phyloP scores from a whole-genome alignment of 805 yeast species.

The Ogataea nonfermentans region DNA sequence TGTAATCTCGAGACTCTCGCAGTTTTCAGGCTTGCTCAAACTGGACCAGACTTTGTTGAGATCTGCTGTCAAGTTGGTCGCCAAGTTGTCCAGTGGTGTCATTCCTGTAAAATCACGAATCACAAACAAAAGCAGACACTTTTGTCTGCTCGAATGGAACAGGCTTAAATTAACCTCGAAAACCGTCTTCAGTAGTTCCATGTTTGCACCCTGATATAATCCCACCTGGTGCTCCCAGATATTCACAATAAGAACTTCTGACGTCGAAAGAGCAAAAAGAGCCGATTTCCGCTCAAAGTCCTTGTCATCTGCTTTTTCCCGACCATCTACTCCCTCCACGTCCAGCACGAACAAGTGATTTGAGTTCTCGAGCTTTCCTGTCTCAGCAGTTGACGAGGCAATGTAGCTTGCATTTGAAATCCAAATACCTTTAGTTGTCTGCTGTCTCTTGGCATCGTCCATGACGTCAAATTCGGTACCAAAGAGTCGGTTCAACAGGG shows the following conservation, averaged over 20 bases:
- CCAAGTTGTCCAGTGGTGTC: constrained; percentile 74
- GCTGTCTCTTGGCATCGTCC: constrained; percentile 84
- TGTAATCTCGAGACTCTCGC: constrained; percentile 50
- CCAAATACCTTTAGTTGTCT: constrained; percentile 88
- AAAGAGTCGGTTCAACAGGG: constrained; percentile 81
- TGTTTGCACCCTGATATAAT: constrained; percentile 93
- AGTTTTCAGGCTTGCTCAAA: constrained; percentile 68
- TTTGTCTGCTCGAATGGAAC: constrained; percentile 60
- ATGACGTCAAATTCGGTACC: constrained; percentile 89
- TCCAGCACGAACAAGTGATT: constrained; percentile 73
- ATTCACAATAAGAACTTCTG: constrained; percentile 86
- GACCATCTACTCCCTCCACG: constrained; percentile 98
- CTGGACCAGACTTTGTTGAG: constrained; percentile 75
- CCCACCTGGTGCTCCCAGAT: constrained; percentile 98
- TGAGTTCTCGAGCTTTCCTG: constrained; percentile 17
- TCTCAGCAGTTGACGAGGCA: constrained; percentile 22
- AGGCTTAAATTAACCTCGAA: constrained; percentile 90
- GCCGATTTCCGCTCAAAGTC: constrained; percentile 98
- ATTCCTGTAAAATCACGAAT: constrained; percentile 89
- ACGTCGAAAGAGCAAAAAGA: constrained; percentile 86
- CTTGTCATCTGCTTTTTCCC: constrained; percentile 97
- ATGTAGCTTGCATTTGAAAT: constrained; percentile 54
- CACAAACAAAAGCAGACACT: constrained; percentile 76
- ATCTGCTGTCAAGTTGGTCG: constrained; percentile 68
- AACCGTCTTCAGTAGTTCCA: constrained; percentile 93